Conservation (phyloP, 352 stramenopile genomes). For the Pythium chondricola region DNA sequence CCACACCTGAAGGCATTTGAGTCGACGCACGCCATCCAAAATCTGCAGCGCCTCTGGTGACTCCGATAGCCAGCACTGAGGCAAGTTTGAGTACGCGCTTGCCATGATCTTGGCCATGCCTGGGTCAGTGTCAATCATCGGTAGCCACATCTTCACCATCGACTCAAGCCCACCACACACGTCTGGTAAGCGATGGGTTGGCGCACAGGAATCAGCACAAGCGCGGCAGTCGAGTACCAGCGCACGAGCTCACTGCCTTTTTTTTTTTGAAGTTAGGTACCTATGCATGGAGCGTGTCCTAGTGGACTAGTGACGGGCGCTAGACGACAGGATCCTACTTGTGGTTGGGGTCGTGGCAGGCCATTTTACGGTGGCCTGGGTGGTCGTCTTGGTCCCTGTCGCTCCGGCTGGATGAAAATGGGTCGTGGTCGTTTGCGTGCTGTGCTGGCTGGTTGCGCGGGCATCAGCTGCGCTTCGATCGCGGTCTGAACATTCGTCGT, state of each 20-base stretch:
- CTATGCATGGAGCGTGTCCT: too few relatives aligned
- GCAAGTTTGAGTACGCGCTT: not conserved
- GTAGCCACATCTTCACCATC: not conserved
- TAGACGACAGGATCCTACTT: too few relatives aligned
- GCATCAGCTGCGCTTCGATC: too few relatives aligned
- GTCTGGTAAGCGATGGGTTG: not conserved
- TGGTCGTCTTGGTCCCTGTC: too few relatives aligned
- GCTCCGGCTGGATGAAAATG: too few relatives aligned
- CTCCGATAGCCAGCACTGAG: not conserved
- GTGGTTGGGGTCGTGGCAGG: too few relatives aligned
- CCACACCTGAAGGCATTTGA: not conserved
- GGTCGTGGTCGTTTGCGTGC: too few relatives aligned
- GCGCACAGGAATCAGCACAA: not conserved
- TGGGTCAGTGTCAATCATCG: not conserved
- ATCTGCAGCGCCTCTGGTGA: not conserved
- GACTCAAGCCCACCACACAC: not conserved
- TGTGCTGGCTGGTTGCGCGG: too few relatives aligned
- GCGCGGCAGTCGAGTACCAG: not conserved
- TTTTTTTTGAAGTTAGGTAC: too few relatives aligned
- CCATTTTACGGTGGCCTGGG: too few relatives aligned
- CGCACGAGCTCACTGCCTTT: not conserved
- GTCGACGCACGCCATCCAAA: not conserved
- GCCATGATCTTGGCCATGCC: not conserved
- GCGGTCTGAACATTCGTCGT: too few relatives aligned
- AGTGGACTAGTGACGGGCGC: too few relatives aligned